These are phyloP conservation scores for Malassezia cuniculi DNA, from an alignment of 1,284 basidiomycete species.

Conservation along the genomic window DNA sequence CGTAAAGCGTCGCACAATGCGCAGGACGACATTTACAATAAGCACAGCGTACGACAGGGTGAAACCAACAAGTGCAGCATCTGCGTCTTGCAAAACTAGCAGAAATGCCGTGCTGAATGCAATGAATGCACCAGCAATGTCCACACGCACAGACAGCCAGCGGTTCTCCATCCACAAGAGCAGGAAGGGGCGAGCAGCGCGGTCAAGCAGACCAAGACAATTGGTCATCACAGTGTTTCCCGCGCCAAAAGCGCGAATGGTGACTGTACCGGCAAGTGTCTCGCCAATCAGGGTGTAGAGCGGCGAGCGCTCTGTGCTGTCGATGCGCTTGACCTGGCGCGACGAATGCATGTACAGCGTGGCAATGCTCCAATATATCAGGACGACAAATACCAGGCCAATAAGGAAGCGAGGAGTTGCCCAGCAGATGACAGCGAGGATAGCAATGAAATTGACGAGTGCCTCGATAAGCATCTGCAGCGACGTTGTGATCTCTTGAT, in stretches of 20 bases:
- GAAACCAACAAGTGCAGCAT: constrained; percentile 40
- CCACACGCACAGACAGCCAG: constrained; percentile 42
- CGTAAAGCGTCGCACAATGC: constrained; percentile 40
- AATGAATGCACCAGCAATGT: constrained; percentile 36
- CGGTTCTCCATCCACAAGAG: constrained; percentile 52
- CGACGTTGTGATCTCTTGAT: constrained; percentile 35
- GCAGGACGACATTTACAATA: constrained; percentile 55
- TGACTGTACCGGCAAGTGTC: constrained; percentile 60
- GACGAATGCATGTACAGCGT: constrained; percentile 22
- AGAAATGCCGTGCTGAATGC: constrained; percentile 47
- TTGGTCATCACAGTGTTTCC: constrained; percentile 55
- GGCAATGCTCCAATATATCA: constrained; percentile 17
- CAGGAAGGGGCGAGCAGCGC: constrained; percentile 47
- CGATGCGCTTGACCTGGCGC: constrained; percentile 22
- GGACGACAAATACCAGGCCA: constrained; percentile 12
- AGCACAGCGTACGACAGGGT: constrained; percentile 37
- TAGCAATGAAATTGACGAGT: constrained; percentile 16
- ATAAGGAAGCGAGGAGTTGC: constrained; percentile 19
- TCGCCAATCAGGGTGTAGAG: constrained; percentile 47
- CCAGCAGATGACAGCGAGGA: constrained; percentile 34
- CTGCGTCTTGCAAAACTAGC: constrained; percentile 47
- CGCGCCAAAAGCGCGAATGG: constrained; percentile 70
- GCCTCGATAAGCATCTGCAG: constrained; percentile 16
- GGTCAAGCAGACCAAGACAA: constrained; percentile 43
- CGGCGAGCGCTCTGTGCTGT: constrained; percentile 23